Base-by-base conservation (phyloP, 176 grass and related monocot genomes). In the Eleusine indica region DNA sequence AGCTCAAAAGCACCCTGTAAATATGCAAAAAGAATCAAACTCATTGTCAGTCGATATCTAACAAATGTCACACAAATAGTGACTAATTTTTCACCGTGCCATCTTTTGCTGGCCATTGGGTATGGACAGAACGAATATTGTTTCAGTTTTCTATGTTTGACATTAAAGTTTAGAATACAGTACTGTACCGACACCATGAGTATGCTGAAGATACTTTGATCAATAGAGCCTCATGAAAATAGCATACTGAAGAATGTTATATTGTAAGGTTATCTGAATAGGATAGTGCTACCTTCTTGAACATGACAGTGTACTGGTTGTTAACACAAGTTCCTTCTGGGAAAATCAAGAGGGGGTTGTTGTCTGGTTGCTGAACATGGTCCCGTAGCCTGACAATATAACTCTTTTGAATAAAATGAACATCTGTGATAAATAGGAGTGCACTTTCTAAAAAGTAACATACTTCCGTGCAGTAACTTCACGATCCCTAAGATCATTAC, bases 291-390 rank as follows among this genome's bases (percentile, higher is more conserved):
- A 98, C 96, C 96, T 98, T 98, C 87, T 98, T 98, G 84, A 98
- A 98, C 96, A 95, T 98, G 74, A 98, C 96, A 38, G 93, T 95
- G 60, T 98, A 98, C 57, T 95, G 93, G 77, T 98, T 98, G 85
- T 98, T 98, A 72, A 98, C 96, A 73, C 96, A 98, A 68, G 93
- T 98, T 95, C 96, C 93, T 88, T 98, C 96, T 12, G 93, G 93
- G 78, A 98, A 98, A 90, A 98, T 92, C 83, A 98, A 74, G 60
- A 98, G 93, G 62, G 93, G 93, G 30, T 98, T 98, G 77, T 84
- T 96, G 74, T 98, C 96, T 71, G 87, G 89, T 48, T 83, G 83
- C 81, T 92, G 91, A 85, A 91, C 91, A 87, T 98, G 96, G 54
- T 98, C 89, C 66, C 96, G 73, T 85, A 98, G 76, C 91, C 96